Evolutionary conservation across 1,284 basidiomycete species (phyloP), one percentile per base, ranked within the genome.

Genomic region (Sanguinoderma infundibulare): DNA sequence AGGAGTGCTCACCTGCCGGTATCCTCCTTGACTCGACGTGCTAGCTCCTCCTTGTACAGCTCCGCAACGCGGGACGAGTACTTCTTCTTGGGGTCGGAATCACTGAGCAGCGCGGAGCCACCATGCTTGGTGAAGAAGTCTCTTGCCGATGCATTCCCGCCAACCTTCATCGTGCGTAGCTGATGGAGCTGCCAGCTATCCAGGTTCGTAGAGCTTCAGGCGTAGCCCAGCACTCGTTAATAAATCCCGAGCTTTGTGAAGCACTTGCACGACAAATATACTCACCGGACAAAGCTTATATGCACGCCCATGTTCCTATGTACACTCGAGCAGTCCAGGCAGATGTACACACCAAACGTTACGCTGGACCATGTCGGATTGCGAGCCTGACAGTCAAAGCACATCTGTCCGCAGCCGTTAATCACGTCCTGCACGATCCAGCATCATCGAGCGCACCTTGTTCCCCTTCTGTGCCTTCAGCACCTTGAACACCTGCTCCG

Each of bases 291-390:
- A 74, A 99, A 99, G 67, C 89, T 94, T 77, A 99, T 96, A 76
- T 99, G 97, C 20, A 99, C 98, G 69, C 97, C 97, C 87, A 98
- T 91, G 77, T 98, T 98, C 60, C 97, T 86, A 77, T 99, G 97
- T 15, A 94, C 84, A 66, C 91, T 94, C 5, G 96, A 98, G 82
- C 97, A 99, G 70, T 99, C 96, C 49, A 99, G 82, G 74, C 97
- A 99, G 73, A 99, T 97, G 78, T 99, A 99, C 49, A 99, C 90
- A 53, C 94, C 97, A 73, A 92, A 99, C 0, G 95, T 97, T 35
- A 98, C 95, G 66, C 94, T 96, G 2, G 96, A 91, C 97, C 97
- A 99, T 51, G 96, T 98, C 58, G 97, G 97, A 80, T 98, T 98
- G 73, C 96, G 92, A 62, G 97, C 96, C 70, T 89, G 86, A 75